Evolutionary conservation across 176 grass and related monocot genomes (phyloP), one percentile per base, ranked within the genome.

Genomic region (Oryza nivara): DNA sequence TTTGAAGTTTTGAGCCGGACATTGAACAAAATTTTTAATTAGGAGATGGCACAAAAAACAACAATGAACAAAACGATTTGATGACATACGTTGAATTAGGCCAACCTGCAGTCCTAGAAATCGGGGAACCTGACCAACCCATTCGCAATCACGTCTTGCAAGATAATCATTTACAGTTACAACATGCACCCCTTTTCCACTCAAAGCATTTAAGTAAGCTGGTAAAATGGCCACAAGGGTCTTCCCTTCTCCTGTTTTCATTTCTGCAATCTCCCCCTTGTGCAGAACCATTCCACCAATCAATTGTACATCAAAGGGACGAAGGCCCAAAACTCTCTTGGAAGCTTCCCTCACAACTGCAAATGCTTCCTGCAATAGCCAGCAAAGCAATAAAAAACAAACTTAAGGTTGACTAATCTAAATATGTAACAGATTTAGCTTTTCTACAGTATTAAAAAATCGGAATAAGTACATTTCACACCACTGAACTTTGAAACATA

Each of bases 101-200:
- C 93, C 96, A 93, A 98, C 93, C 84, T 98, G 96, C 85, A 98
- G 87, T 69, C 96, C 96, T 36, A 98, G 83, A 84, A 98, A 98
- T 82, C 93, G 88, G 38, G 93, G 96, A 86, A 98, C 92, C 88
- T 98, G 96, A 73, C 96, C 96, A 74, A 98, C 96, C 96, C 96
- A 98, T 83, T 98, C 96, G 88, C 96, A 95, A 69, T 98, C 96
- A 82, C 96, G 92, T 74, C 96, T 89, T 20, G 96, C 96, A 48
- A 98, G 91, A 65, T 98, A 98, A 92, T 98, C 96, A 85, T 98
- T 98, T 84, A 98, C 96, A 44, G 96, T 98, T 65, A 95, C 93
- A 76, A 95, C 86, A 91, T 98, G 96, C 28, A 98, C 96, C 78
- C 93, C 93, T 89, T 98, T 95, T 68, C 96, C 96, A 48, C 91